A percentile compares a stretch with the other conserved stretches of the same genome.
Evolutionary conservation across 2,329 filamentous ascomycete genomes (phyloP).

Genomic region (Boeremia lycopersici): DNA sequence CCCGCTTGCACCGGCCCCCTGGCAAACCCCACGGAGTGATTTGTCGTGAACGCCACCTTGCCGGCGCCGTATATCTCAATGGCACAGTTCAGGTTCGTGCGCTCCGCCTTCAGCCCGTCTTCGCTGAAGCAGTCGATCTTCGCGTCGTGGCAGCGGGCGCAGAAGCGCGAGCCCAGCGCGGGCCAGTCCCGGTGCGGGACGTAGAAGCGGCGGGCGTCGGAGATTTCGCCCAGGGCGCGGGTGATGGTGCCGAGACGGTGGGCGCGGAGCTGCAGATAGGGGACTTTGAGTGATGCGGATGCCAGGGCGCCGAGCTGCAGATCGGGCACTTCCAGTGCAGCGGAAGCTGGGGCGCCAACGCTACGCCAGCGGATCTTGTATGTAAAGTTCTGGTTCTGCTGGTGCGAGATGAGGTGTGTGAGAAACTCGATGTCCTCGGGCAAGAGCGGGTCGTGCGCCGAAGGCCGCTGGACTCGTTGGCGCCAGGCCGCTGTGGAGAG

Average conservation of each 20-base stretch:
- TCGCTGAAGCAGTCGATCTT: neutral
- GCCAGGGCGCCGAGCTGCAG: neutral
- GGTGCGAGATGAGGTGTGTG: neutral
- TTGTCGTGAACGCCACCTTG: neutral
- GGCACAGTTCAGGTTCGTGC: neutral
- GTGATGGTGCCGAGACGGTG: neutral
- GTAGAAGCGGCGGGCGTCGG: neutral
- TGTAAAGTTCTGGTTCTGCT: neutral
- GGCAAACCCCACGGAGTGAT: neutral
- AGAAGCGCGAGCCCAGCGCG: neutral
- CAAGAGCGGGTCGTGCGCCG: neutral
- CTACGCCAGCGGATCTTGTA: neutral
- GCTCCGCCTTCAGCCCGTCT: neutral
- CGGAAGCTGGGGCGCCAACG: neutral
- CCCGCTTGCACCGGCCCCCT: rapidly evolving
- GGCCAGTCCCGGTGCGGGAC: neutral
- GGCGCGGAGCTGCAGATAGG: neutral
- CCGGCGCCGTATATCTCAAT: neutral
- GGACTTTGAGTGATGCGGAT: neutral
- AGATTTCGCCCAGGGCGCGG: neutral
- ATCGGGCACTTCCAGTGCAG: neutral
- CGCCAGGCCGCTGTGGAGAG: neutral
- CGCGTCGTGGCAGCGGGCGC: neutral
- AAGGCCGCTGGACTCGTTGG: neutral
- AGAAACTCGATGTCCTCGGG: neutral